These are phyloP conservation scores for Suhomyces vadensis DNA, from an alignment of 805 yeast genomes.

Conservation along the genomic window DNA sequence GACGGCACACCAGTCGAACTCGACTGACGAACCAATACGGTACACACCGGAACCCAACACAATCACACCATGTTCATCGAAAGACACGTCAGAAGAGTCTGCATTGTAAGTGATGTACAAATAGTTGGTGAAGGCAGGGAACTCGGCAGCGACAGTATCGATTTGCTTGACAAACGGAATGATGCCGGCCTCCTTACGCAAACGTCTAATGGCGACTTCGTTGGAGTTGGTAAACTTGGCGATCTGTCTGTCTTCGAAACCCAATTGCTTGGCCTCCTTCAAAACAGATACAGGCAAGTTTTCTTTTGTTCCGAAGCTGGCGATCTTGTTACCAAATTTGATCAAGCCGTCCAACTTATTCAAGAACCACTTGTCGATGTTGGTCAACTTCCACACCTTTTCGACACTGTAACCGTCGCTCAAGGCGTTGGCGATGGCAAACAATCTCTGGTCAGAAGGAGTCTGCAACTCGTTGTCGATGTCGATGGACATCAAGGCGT, in stretches of 20 bases:
- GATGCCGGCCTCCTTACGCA: slow-evolving; percentile 83
- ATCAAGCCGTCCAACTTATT: slow-evolving; percentile 78
- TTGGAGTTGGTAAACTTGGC: slow-evolving; percentile 86
- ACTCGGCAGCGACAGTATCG: slow-evolving; percentile 98
- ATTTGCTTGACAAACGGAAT: slow-evolving; percentile 94
- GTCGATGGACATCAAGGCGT: slow-evolving; percentile 85
- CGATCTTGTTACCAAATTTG: slow-evolving; percentile 63
- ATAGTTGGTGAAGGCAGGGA: slow-evolving; percentile 95
- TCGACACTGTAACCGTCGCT: slow-evolving; percentile 87
- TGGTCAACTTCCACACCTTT: slow-evolving; percentile 85
- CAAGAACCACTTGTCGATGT: slow-evolving; percentile 95
- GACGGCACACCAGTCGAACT: slow-evolving; percentile 99
- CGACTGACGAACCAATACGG: slow-evolving; percentile 98
- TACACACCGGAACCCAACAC: slow-evolving; percentile 98
- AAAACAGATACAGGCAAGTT: slow-evolving; percentile 62
- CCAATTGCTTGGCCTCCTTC: slow-evolving; percentile 91
- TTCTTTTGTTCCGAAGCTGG: slow-evolving; percentile 56
- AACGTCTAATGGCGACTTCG: slow-evolving; percentile 88
- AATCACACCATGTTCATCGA: slow-evolving; percentile 91
- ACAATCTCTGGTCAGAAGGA: slow-evolving; percentile 95
- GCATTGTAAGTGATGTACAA: slow-evolving; percentile 94
- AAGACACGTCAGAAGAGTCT: slow-evolving; percentile 79
- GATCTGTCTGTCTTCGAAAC: slow-evolving; percentile 95
- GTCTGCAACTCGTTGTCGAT: slow-evolving; percentile 92
- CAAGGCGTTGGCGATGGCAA: slow-evolving; percentile 95